A percentile compares a stretch with the other conserved stretches of the same genome.
phyloP scores from a whole-genome alignment of 2,329 filamentous ascomycete genomes.

The Onygena corvina region DNA sequence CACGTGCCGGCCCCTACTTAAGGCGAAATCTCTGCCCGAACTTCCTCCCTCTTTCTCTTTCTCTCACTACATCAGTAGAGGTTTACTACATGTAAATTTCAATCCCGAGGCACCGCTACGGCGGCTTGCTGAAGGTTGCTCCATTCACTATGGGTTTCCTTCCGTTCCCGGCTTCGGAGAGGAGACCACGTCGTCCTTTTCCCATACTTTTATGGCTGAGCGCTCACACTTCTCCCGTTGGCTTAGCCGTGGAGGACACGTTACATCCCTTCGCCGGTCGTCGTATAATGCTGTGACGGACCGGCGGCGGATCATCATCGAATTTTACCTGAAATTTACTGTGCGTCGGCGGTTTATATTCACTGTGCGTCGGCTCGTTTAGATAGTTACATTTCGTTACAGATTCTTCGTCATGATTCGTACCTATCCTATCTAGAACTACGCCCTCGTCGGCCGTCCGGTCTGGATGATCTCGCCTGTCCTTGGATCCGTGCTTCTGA shows the following conservation, averaged over 20 bases:
- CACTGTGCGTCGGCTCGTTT: too few species aligned
- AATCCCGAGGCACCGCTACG: slow-evolving; percentile 35
- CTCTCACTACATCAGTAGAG: slow-evolving; percentile 40
- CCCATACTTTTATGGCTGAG: slow-evolving; percentile 35
- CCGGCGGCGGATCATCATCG: too few species aligned
- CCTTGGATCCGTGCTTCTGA: slow-evolving; percentile 63
- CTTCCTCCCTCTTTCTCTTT: slow-evolving; percentile 25
- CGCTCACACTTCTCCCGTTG: slow-evolving; percentile 33
- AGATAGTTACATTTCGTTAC: too few species aligned
- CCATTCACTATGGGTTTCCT: slow-evolving; percentile 35
- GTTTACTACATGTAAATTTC: slow-evolving; percentile 41
- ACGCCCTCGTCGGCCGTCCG: slow-evolving; percentile 58
- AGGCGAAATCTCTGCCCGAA: slow-evolving; percentile 11
- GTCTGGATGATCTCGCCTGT: slow-evolving; percentile 79
- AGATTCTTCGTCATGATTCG: too few species aligned
- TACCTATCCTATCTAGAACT: not conserved
- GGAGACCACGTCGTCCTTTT: slow-evolving; percentile 33
- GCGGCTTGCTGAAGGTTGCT: slow-evolving; percentile 42
- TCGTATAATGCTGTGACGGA: slow-evolving; percentile 17
- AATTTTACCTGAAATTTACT: too few species aligned
- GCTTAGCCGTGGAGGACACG: slow-evolving; percentile 39
- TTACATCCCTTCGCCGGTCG: slow-evolving; percentile 26
- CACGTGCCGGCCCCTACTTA: slow-evolving; percentile 22
- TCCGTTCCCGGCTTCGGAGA: slow-evolving; percentile 42
- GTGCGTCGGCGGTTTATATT: too few species aligned